Evolutionary conservation across 371 early-diverging fungal genomes (phyloP), one percentile per base, ranked within the genome.

Genomic region (Lichtheimia hyalospora): DNA sequence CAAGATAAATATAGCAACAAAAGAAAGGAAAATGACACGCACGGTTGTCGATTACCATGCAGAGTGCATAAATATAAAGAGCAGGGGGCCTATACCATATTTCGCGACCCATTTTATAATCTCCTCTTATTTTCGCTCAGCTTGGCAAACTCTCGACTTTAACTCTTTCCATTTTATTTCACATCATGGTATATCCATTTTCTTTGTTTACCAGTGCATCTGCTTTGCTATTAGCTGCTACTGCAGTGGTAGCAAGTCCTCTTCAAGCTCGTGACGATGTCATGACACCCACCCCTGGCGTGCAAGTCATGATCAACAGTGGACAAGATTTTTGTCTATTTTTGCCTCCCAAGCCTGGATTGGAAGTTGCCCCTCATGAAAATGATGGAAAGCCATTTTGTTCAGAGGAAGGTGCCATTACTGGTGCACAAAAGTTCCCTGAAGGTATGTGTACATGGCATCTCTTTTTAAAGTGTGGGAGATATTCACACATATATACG

Each of bases 341-440:
- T 70, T 68, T 85, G 25, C 85, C 85, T 27, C 85, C 85, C 27
- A 63, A 74, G 58, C 76, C 84, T 23, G 85, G 85, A 56, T 71
- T 82, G 7, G 77, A 73, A 34, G 75, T 83, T 39, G 80, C 84
- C 12, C 61, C 67, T 16, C 73, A 82, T 61, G 84, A 83, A 62
- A 63, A 77, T 28, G 73, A 71, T 49, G 82, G 82, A 48, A 74
- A 81, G 52, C 80, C 84, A 1, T 85, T 83, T 72, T 83, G 85
- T 64, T 70, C 69, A 27, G 73, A 73, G 18, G 53, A 64, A 24
- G 21, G 57, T n/a, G 54, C 62, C 23, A 77, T 75, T 1, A 73
- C 75, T 27, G 72, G 76, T 3, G 76, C 84, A n/a, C 70, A 70
- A 58, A 57, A 58, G 49, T 81, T 85, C 60, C 84, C 85, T 34